Percentiles rank a stretch among this genome's conserved stretches.
Conservation (phyloP, 2,329 filamentous ascomycete genomes). For the Botryotinia convoluta region DNA sequence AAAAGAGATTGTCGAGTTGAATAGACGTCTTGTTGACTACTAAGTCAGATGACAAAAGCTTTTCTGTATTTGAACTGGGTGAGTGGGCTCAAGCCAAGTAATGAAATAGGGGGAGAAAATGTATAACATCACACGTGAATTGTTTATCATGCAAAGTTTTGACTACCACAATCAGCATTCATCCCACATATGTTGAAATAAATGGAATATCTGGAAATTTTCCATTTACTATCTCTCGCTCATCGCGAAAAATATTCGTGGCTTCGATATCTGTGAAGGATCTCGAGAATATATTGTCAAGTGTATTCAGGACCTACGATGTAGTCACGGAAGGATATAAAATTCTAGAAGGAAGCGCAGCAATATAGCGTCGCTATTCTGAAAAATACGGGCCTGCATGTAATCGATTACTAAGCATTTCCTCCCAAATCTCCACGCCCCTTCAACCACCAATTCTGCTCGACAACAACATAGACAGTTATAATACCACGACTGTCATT, state of each 20-base stretch:
- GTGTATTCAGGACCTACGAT: neutral
- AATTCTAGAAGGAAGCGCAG: neutral
- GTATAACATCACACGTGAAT: neutral
- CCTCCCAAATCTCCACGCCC: neutral
- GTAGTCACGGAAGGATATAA: neutral
- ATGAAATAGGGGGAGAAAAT: neutral
- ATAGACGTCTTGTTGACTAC: neutral
- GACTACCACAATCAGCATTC: neutral
- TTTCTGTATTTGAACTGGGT: neutral
- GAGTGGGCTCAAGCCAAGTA: neutral
- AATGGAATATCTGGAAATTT: neutral
- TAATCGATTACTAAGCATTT: neutral
- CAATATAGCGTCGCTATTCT: neutral
- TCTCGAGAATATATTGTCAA: neutral
- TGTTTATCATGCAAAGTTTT: neutral
- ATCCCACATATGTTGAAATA: neutral
- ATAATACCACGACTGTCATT: neutral
- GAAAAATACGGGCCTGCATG: accelerated
- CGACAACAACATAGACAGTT: neutral
- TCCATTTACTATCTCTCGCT: neutral
- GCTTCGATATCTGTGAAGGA: neutral
- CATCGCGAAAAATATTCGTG: neutral
- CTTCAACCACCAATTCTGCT: neutral
- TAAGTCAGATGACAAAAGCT: neutral
- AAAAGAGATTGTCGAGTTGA: accelerated